These are phyloP conservation scores for Hirschfeldia incana DNA, from an alignment of 345 rosid genomes.

Conservation along the genomic window DNA sequence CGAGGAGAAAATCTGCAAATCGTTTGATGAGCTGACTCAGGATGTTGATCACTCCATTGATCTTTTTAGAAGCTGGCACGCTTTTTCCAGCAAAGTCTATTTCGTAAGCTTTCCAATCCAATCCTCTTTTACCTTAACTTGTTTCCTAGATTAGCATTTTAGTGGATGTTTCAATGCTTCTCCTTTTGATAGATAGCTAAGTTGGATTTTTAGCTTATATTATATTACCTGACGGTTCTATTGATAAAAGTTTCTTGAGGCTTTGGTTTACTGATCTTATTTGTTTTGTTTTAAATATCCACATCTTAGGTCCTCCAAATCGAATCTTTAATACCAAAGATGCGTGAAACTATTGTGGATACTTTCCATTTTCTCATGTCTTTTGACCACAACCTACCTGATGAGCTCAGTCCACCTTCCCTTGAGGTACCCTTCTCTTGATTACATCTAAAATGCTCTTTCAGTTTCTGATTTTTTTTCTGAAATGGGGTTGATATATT, in stretches of 20 bases:
- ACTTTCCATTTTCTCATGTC: slow-evolving; percentile 62
- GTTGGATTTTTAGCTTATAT: too few species aligned
- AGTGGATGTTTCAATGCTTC: too few species aligned
- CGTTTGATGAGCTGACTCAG: slow-evolving; percentile 63
- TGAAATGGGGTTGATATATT: too few species aligned
- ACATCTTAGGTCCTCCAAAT: slow-evolving; percentile 55
- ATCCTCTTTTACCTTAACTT: too few species aligned
- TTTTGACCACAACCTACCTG: slow-evolving; percentile 50
- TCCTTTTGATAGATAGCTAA: too few species aligned
- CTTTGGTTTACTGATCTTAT: too few species aligned
- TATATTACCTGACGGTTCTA: too few species aligned
- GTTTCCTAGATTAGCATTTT: too few species aligned
- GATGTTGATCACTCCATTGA: slow-evolving; percentile 68
- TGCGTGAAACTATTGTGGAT: slow-evolving; percentile 56
- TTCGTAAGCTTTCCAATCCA: slow-evolving; percentile 56
- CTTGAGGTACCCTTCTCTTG: slow-evolving; percentile 64
- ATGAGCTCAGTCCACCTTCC: slow-evolving; percentile 64
- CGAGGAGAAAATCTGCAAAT: slow-evolving; percentile 57
- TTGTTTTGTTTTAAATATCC: too few species aligned
- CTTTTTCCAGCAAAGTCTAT: slow-evolving; percentile 74
- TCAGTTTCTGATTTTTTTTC: background rate
- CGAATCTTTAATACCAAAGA: slow-evolving; percentile 71
- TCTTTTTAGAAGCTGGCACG: slow-evolving; percentile 70
- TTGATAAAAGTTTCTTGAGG: too few species aligned
- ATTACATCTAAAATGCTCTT: background rate